Conservation (phyloP, 768 basidiomycete species). For the Lentinula detonsa region DNA sequence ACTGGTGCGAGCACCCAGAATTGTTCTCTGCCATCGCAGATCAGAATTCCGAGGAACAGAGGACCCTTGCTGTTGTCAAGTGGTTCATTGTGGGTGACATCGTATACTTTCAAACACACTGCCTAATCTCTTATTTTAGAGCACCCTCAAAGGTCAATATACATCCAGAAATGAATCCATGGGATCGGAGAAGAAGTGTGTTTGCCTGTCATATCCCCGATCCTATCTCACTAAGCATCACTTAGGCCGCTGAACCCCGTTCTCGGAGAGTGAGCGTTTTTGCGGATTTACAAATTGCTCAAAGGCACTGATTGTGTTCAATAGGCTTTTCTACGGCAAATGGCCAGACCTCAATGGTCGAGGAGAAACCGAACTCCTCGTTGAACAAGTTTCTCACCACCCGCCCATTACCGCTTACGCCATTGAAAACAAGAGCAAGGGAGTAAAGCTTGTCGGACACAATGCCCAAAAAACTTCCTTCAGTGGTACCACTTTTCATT, state of each 20-base stretch:
- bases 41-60: conserved; percentile 65
- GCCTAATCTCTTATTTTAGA: conserved; percentile 30
- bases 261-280: conserved; percentile 71
- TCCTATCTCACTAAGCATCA: conserved; percentile 7
- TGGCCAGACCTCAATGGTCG: conserved; percentile 77
- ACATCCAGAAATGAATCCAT: conserved; percentile 92
- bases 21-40: conserved; percentile 84
- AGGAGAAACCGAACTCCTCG: conserved; percentile 77
- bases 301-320: neutral
- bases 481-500: conserved; percentile 42
- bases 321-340: conserved; percentile 77
- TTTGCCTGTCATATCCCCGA: neutral
- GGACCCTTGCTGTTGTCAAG: conserved; percentile 74
- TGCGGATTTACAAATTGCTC: neutral
- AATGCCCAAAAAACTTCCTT: conserved; percentile 96
- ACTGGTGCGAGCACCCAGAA: conserved; percentile 95
- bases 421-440: conserved; percentile 77
- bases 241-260: conserved; percentile 90
- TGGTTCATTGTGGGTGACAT: conserved; percentile 83
- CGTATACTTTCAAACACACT: neutral
- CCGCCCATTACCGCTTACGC: conserved; percentile 84
- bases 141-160: conserved; percentile 93
- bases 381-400: conserved; percentile 97
- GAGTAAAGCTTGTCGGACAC: conserved; percentile 75
- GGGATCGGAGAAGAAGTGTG: conserved; percentile 96